phyloP scores from a whole-genome alignment of 768 basidiomycete species.

The Kwoniella sp. region DNA sequence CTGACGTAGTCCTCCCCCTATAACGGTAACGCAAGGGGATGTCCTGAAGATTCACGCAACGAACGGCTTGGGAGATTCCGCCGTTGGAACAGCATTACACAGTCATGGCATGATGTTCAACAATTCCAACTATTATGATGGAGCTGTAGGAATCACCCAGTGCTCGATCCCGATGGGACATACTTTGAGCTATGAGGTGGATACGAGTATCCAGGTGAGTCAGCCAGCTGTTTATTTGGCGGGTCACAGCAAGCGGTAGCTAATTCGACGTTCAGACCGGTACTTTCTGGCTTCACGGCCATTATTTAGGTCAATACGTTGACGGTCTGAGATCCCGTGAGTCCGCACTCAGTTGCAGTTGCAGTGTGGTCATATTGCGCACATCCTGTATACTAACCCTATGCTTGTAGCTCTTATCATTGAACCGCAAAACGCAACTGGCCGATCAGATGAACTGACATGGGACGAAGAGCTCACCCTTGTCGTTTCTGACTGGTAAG shows the following conservation, averaged over 20 bases:
- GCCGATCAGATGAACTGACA: conserved; percentile 60
- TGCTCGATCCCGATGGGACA: conserved; percentile 74
- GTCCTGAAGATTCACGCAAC: conserved; percentile 72
- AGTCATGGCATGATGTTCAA: conserved; percentile 98
- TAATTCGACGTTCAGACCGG: conserved; percentile 33
- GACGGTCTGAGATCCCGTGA: conserved; percentile 79
- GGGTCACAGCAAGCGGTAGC: neutral
- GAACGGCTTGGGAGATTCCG: conserved; percentile 65
- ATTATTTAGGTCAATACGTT: conserved; percentile 71
- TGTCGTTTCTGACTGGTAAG: conserved; percentile 87
- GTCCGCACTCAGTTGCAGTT: neutral
- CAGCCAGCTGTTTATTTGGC: conserved; percentile 13
- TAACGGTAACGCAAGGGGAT: conserved; percentile 72
- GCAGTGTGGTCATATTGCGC: too few relatives aligned
- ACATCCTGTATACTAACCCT: neutral
- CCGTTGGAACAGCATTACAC: conserved; percentile 69
- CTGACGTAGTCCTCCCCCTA: conserved; percentile 70
- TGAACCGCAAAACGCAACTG: conserved; percentile 57
- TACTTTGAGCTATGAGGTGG: conserved; percentile 73
- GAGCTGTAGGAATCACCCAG: conserved; percentile 78
- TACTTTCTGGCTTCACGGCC: conserved; percentile 57
- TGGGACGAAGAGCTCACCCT: conserved; percentile 93
- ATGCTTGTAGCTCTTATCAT: conserved; percentile 69
- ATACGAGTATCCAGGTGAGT: conserved; percentile 51
- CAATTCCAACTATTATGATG: conserved; percentile 82